phyloP scores from a whole-genome alignment of 129 eudicot species.

The Lactuca saligna region DNA sequence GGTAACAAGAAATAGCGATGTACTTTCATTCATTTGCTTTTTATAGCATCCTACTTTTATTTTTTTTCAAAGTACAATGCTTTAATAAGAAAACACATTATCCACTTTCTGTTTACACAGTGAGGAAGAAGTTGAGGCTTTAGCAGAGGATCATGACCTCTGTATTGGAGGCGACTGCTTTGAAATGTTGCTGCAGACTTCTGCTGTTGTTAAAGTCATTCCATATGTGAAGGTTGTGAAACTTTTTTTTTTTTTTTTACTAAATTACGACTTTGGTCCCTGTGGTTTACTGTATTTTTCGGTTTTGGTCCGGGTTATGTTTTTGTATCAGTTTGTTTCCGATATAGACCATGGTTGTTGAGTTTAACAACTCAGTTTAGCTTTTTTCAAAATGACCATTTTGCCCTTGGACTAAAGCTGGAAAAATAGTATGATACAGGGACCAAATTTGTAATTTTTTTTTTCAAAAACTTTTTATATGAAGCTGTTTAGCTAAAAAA shows the following conservation, averaged over 20 bases:
- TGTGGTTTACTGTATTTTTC: not conserved
- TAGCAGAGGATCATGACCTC: constrained; percentile 74
- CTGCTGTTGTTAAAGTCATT: constrained; percentile 69
- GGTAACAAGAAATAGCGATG: constrained; percentile 33
- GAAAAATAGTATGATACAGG: too few species aligned
- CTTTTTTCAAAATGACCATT: too few species aligned
- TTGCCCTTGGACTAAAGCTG: too few species aligned
- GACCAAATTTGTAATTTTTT: too few species aligned
- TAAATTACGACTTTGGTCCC: not conserved
- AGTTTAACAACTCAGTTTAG: too few species aligned
- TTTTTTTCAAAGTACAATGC: too few species aligned
- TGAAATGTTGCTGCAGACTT: constrained; percentile 86
- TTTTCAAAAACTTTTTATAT: too few species aligned
- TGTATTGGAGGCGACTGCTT: constrained; percentile 92
- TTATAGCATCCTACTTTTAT: too few species aligned
- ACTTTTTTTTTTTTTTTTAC: not conserved
- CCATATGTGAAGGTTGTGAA: constrained; percentile 77
- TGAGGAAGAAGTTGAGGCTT: constrained; percentile 64
- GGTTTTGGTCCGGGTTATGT: too few species aligned
- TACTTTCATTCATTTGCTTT: not conserved
- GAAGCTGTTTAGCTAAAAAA: not conserved
- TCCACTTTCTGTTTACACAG: constrained; percentile 28
- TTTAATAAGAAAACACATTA: too few species aligned
- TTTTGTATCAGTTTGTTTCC: too few species aligned
- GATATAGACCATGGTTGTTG: too few species aligned